Base-by-base conservation (phyloP, 805 yeast genomes). In the Kuraishia cidri region DNA sequence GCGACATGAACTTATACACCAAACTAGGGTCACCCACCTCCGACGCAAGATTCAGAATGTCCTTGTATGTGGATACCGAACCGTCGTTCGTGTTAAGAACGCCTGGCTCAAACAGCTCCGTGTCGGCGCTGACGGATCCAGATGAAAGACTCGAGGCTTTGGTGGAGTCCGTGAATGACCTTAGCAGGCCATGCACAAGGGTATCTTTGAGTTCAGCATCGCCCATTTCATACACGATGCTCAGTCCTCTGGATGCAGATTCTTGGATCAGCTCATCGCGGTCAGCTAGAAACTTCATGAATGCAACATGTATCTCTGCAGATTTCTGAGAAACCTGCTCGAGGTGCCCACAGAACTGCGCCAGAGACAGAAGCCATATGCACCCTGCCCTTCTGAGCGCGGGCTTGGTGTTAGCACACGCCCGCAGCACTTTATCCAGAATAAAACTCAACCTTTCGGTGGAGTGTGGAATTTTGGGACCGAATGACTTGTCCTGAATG, bases 11-110 rank as follows among this genome's bases (percentile, higher is more conserved):
- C 49, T 86, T 84, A 56, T 90, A 90, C 4, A 90, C 96, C 42
- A 90, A 68, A 42, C 92, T 73, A 10, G 97, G 95, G 54, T 90
- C 96, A 19, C 97, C 97, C 7, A 87, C 94, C 49, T 90, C 98
- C 1, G 92, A 75, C 0, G 98, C 97, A 31, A 90, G 62, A 45
- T 65, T 83, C 44, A 90, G 63, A 20, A 90, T 84, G 54, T 90
- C 98, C 46, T 81, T 84, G 52, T 90, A 90, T 0, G 97, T 88
- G 0, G 94, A 82, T 3, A 90, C 76, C 0, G 95, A 82, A 1
- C 90, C 87, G 39, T 83, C 92, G 30, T 79, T 80, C 0, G 95
- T 84, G 31, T 71, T 79, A 44, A 90, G 56, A 4, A 74, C 66
- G 24, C 94, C 95, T 2, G 83, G 79, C 28, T 85, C 95, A 50